Evolutionary conservation across 176 grass and related monocot species (phyloP).

Genomic region (Hordeum marinum): DNA sequence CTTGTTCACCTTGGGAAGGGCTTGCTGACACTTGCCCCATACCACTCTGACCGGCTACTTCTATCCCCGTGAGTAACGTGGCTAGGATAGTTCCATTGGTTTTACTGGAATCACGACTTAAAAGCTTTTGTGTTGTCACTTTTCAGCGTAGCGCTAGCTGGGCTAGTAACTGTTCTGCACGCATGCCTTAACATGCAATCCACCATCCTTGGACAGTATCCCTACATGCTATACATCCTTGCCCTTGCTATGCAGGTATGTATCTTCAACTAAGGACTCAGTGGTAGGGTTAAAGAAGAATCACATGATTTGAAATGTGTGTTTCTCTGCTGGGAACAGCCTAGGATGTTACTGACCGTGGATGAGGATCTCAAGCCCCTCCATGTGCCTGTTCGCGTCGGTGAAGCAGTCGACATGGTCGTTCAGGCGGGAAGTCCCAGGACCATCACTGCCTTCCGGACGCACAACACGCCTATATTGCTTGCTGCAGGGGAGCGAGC

Average conservation of each 20-base stretch:
- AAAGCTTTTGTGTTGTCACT: not conserved
- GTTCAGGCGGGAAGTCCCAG: slow-evolving; percentile 92
- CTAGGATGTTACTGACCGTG: slow-evolving; percentile 92
- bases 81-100: not conserved
- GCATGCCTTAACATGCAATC: slow-evolving; percentile 95
- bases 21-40: slow-evolving; percentile 85
- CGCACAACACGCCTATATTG: slow-evolving; percentile 91
- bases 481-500: slow-evolving; percentile 92
- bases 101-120: not conserved
- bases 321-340: slow-evolving; percentile 41
- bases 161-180: slow-evolving; percentile 78
- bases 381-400: slow-evolving; percentile 75
- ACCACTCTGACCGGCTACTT: slow-evolving; percentile 92
- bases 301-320: not conserved
- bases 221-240: slow-evolving; percentile 86
- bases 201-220: slow-evolving; percentile 84
- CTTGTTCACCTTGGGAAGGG: slow-evolving; percentile 98
- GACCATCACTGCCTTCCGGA: slow-evolving; percentile 95
- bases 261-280: not conserved
- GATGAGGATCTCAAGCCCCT: slow-evolving; percentile 93
- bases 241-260: slow-evolving; percentile 92
- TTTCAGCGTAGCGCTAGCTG: slow-evolving; percentile 79
- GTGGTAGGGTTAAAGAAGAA: not conserved
- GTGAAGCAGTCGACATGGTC: slow-evolving; percentile 94
- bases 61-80: slow-evolving; percentile 73